Evolutionary conservation across 1,284 basidiomycete genomes (phyloP).

Genomic region (Tilletia setariae): DNA sequence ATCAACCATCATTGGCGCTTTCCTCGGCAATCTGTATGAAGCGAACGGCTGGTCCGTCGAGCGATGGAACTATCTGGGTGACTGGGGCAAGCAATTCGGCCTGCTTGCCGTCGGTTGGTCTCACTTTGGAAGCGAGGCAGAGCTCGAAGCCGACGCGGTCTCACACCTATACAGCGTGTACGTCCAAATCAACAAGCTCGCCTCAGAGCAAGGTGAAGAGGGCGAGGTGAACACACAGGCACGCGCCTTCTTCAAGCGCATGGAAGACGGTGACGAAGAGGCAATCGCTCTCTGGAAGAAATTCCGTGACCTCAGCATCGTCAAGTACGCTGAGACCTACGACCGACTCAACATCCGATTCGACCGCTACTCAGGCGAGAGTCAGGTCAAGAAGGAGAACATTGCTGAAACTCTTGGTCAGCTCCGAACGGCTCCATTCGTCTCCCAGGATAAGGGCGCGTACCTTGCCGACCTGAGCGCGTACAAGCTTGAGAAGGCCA

Average conservation of each 20-base stretch:
- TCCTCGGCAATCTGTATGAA: conserved; percentile 85
- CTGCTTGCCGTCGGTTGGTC: conserved; percentile 89
- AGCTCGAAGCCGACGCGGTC: conserved; percentile 82
- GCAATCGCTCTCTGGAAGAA: conserved; percentile 83
- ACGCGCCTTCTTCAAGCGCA: conserved; percentile 85
- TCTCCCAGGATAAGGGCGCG: conserved; percentile 49
- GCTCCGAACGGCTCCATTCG: conserved; percentile 30
- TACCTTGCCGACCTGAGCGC: conserved; percentile 43
- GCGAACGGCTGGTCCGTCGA: conserved; percentile 88
- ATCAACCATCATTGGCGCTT: conserved; percentile 95
- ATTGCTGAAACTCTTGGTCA: conserved; percentile 62
- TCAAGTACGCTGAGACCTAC: conserved; percentile 88
- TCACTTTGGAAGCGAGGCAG: conserved; percentile 80
- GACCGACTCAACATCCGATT: conserved; percentile 85
- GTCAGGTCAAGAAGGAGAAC: conserved; percentile 74
- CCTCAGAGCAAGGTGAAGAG: conserved; percentile 58
- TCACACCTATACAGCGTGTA: conserved; percentile 93
- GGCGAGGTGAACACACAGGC: conserved; percentile 74
- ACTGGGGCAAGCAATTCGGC: conserved; percentile 61
- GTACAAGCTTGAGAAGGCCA: conserved; percentile 71
- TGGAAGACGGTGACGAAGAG: conserved; percentile 82
- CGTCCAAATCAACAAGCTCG: conserved; percentile 86
- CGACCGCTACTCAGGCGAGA: conserved; percentile 92
- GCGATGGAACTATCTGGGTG: conserved; percentile 78
- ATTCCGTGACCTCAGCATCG: conserved; percentile 88